phyloP scores from a whole-genome alignment of 352 stramenopile genomes.

The Salisapilia sapeloensis region DNA sequence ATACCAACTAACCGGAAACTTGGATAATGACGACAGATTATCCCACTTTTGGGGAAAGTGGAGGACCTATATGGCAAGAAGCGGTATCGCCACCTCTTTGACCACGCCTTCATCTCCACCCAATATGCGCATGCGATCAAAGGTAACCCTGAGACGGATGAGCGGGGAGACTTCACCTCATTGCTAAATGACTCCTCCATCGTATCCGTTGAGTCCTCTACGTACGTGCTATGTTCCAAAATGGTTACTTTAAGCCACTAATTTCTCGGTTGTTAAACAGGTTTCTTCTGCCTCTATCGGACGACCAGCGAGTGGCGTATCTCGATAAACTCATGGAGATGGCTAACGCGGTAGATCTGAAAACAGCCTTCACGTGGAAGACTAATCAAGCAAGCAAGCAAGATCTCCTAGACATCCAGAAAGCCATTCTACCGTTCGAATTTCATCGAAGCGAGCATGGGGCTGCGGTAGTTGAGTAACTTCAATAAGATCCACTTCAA shows the following conservation, averaged over 20 bases:
- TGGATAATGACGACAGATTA: constrained; percentile 40
- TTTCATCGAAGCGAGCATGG: constrained; percentile 5
- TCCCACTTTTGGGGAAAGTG: constrained; percentile 35
- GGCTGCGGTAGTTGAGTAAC: constrained; percentile 2
- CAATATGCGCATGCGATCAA: constrained; percentile 41
- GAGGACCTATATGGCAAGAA: constrained; percentile 46
- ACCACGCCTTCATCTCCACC: constrained; percentile 48
- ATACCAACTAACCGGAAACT: neutral
- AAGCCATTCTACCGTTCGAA: constrained; percentile 36
- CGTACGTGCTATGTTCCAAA: constrained; percentile 17
- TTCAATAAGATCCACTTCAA: constrained; percentile 3
- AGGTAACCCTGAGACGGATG: constrained; percentile 2
- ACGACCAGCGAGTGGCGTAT: constrained; percentile 47
- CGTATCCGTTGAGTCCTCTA: constrained; percentile 54
- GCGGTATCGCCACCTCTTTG: constrained; percentile 36
- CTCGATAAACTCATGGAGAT: constrained; percentile 53
- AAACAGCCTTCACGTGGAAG: constrained; percentile 15
- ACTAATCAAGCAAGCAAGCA: constrained; percentile 10
- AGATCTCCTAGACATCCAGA: constrained; percentile 34
- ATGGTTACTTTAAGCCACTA: neutral
- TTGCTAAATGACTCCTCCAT: constrained; percentile 19
- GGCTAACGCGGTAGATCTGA: constrained; percentile 11
- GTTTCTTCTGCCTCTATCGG: constrained; percentile 52
- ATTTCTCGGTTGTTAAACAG: constrained; percentile 6
- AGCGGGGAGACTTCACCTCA: constrained; percentile 11